Evolutionary conservation across 306 rosid genomes (phyloP), one percentile per base, ranked within the genome.

Genomic region (Myrica gale): DNA sequence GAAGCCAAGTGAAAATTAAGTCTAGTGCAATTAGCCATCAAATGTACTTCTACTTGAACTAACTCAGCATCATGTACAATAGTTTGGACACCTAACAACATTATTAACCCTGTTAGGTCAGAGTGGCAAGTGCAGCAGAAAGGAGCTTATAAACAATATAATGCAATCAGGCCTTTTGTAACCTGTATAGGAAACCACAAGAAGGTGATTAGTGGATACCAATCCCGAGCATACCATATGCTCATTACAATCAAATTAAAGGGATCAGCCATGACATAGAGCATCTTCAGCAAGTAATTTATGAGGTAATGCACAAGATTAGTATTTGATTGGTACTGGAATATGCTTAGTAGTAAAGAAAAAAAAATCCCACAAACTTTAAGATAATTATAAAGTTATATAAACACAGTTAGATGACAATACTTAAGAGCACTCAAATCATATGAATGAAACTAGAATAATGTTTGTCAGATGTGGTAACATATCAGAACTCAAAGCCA

Each of bases 1-100:
- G 9, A 78, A 82, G 73, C 52, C 69, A 73, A 32, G 6, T 74
- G 46, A 71, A 52, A 65, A 50, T 76, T 52, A 62, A 47, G 61
- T 43, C 19, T 37, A 0, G 48, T 56, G 69, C 45, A 71, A 70
- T 77, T 39, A 78, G 68, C 57, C 19, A 48, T 74, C 69, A 73
- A 37, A 41, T 50, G 17, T 11, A 39, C 9, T 15, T 5, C 44
- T 7, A 4, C 41, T 63, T 42, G n/a, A 63, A 16, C 69, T 63
- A 63, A 6, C 47, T 57, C 13, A 39, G 32, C 57, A 37, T 37
- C 47, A 53, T 19, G 3, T 43, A 55, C 16, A n/a, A 69, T 39
- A 53, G 53, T 32, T 73, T 46, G 37, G 56, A 48, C 70, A 15
- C 13, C 16, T 9, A 55, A 76, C 54, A 60, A 23, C 16, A 78